phyloP scores from a whole-genome alignment of 164 flowering plant species.

The Amborella trichopoda region DNA sequence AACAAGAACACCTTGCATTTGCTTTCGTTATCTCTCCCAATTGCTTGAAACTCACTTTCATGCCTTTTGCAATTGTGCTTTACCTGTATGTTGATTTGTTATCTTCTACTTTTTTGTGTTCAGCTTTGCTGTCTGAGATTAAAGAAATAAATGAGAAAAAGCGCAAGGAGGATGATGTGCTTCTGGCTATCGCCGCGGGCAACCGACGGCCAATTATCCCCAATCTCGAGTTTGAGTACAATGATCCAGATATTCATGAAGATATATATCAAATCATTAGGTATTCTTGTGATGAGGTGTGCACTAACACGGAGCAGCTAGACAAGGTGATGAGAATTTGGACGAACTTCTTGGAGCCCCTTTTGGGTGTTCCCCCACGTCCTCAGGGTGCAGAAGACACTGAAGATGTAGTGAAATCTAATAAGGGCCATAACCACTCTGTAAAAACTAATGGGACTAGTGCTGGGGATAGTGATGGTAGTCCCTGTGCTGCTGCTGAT shows the following conservation, averaged over 20 bases:
- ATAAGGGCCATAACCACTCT: conserved; percentile 21
- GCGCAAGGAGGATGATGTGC: conserved; percentile 63
- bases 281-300: conserved; percentile 70
- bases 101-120: neutral
- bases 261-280: conserved; percentile 72
- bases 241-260: conserved; percentile 71
- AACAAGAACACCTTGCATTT: too few species aligned
- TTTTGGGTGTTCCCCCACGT: conserved; percentile 68
- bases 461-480: conserved; percentile 38
- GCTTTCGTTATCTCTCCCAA: too few species aligned
- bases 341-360: conserved; percentile 75
- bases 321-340: conserved; percentile 91
- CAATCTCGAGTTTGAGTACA: conserved; percentile 51
- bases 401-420: conserved; percentile 53
- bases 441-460: conserved; percentile 24
- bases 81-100: conserved; percentile 1
- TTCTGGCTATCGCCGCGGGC: conserved; percentile 73
- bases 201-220: conserved; percentile 50
- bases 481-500: conserved; percentile 36
- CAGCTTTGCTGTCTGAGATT: conserved; percentile 79
- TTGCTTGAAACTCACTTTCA: too few species aligned
- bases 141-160: conserved; percentile 82
- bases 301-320: conserved; percentile 62
- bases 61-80: too few species aligned
- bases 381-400: conserved; percentile 67